Percentiles rank a stretch among this genome's conserved stretches.
Conservation (phyloP, 495 filamentous ascomycete species). For the Penicillium canariense region DNA sequence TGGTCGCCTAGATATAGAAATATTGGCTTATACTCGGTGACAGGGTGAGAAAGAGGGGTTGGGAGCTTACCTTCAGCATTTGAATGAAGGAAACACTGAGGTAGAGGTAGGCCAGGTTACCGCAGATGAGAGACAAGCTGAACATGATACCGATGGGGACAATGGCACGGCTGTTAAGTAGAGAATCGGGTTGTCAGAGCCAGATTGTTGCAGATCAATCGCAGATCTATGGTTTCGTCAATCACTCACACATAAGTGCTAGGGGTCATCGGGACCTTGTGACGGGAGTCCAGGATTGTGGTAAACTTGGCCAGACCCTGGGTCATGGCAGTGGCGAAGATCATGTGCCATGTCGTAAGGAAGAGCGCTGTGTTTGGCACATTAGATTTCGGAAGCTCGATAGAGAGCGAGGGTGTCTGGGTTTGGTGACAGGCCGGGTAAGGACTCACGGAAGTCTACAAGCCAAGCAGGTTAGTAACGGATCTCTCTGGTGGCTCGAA, state of each 20-base stretch:
- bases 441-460: conserved; percentile 38
- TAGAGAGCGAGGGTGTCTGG: background rate
- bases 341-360: conserved; percentile 84
- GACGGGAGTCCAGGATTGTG: conserved; percentile 74
- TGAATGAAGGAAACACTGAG: conserved; percentile 89
- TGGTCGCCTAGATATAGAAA: conserved; percentile 61
- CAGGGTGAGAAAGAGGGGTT: background rate
- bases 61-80: conserved; percentile 75
- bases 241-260: conserved; percentile 64
- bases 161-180: conserved; percentile 63
- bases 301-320: conserved; percentile 81
- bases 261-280: conserved; percentile 84
- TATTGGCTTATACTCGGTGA: background rate
- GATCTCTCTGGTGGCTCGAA: background rate
- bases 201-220: background rate
- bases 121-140: conserved; percentile 85
- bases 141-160: conserved; percentile 88
- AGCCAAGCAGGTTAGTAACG: conserved; percentile 23
- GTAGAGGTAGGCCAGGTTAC: conserved; percentile 85
- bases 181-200: background rate
- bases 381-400: background rate
- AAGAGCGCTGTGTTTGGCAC: conserved; percentile 50
- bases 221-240: background rate
- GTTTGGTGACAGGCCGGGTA: background rate
- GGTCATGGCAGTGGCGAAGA: conserved; percentile 81